These are phyloP conservation scores for Euphorbia peplus DNA, from an alignment of 345 rosid species.

Conservation along the genomic window DNA sequence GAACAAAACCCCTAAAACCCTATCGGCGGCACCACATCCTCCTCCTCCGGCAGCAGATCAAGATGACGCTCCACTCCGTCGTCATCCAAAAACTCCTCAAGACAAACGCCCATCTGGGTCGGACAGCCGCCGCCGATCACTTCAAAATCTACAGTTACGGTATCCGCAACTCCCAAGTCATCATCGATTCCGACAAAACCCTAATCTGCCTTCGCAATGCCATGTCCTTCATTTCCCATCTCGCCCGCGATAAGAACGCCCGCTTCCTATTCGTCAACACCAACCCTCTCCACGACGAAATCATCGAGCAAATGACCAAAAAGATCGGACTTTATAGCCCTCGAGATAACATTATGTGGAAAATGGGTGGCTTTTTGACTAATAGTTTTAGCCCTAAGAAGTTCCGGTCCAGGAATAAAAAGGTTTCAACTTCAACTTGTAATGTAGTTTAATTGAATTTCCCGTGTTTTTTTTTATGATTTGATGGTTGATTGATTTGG, in stretches of 20 bases:
- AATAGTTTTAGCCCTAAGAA: constrained; percentile 90
- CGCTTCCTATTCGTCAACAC: constrained; percentile 85
- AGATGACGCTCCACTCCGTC: constrained; percentile 79
- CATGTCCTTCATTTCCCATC: constrained; percentile 60
- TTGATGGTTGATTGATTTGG: background rate
- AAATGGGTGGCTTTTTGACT: constrained; percentile 79
- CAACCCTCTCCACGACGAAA: constrained; percentile 82
- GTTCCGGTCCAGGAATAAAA: constrained; percentile 84
- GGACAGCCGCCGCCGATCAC: constrained; percentile 69
- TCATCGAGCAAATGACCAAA: constrained; percentile 70
- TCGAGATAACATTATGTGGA: constrained; percentile 59
- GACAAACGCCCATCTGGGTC: constrained; percentile 82
- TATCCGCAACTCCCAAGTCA: constrained; percentile 54
- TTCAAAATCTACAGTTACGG: constrained; percentile 82
- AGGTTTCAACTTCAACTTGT: constrained; percentile 19
- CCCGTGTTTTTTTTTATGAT: background rate
- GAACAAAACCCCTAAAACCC: constrained; percentile 5
- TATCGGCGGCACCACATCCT: background rate
- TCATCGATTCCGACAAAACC: constrained; percentile 84
- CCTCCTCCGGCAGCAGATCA: background rate
- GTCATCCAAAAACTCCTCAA: constrained; percentile 84
- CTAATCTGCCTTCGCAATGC: constrained; percentile 90
- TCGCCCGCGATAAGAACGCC: constrained; percentile 51
- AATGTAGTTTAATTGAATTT: too few relatives aligned
- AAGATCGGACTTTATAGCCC: constrained; percentile 66